A percentile compares a stretch with the other conserved stretches of the same genome.
Evolutionary conservation across 768 basidiomycete genomes (phyloP).

Genomic region (Rhodotorula paludigena): DNA sequence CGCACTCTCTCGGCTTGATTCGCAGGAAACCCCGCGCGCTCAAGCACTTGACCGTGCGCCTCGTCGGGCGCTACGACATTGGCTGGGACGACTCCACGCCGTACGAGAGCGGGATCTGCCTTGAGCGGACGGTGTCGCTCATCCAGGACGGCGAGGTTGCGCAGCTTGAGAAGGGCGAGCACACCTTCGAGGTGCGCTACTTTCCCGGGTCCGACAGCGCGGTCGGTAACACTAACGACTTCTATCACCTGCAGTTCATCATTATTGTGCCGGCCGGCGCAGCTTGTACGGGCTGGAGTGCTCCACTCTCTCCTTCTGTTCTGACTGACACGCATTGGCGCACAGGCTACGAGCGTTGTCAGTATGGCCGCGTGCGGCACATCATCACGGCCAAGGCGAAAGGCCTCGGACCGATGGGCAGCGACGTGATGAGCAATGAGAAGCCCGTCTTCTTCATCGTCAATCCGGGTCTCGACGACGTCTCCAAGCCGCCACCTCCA

Average conservation of each 20-base stretch:
- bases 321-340: not conserved
- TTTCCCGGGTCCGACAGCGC: no score
- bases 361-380: conserved; percentile 35
- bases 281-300: conserved; percentile 1
- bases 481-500: conserved; percentile 27
- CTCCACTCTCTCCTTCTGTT: not conserved
- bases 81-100: conserved; percentile 27
- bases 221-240: no score
- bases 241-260: conserved; percentile 9
- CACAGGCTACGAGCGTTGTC: conserved; percentile 35
- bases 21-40: conserved; percentile 25
- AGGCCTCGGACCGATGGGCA: conserved; percentile 14
- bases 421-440: conserved; percentile 24
- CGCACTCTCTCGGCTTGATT: not conserved
- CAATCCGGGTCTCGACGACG: conserved; percentile 27
- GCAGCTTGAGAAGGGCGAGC: conserved; percentile 30
- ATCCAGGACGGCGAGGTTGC: conserved; percentile 16
- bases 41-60: conserved; percentile 29
- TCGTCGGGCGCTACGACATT: conserved; percentile 30
- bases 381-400: conserved; percentile 37
- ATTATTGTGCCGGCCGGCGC: conserved; percentile 34
- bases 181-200: conserved; percentile 32
- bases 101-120: conserved; percentile 22
- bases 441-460: conserved; percentile 28
- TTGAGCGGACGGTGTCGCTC: conserved; percentile 28